Percentiles rank a stretch among this genome's conserved stretches.
phyloP scores from a whole-genome alignment of 2,329 filamentous ascomycete genomes.

The Aspergillus tubingensis region DNA sequence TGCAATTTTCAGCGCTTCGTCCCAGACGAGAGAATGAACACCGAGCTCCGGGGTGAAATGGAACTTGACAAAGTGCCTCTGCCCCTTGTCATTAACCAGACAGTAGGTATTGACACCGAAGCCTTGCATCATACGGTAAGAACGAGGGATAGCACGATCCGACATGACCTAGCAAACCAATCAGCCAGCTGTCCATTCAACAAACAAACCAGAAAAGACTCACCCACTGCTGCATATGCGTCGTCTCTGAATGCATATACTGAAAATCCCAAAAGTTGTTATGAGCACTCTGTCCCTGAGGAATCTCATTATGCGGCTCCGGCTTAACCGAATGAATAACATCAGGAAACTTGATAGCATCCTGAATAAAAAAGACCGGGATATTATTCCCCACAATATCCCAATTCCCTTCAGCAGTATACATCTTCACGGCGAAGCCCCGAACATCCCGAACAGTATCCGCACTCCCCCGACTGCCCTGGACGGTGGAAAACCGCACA shows the following conservation, averaged over 20 bases:
- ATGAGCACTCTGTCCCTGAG: constrained; percentile 52
- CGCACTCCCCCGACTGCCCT: constrained; percentile 72
- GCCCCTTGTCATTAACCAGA: constrained; percentile 35
- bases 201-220: constrained; percentile 1
- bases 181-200: not conserved
- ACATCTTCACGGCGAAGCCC: constrained; percentile 77
- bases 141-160: constrained; percentile 39
- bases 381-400: constrained; percentile 47
- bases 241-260: constrained; percentile 36
- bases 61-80: constrained; percentile 40
- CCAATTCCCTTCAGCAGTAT: constrained; percentile 77
- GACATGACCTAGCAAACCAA: constrained; percentile 33
- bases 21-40: constrained; percentile 46
- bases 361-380: constrained; percentile 46
- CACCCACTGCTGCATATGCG: constrained; percentile 39
- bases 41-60: constrained; percentile 37
- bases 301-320: constrained; percentile 45
- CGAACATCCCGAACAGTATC: constrained; percentile 83
- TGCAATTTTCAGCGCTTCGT: constrained; percentile 73
- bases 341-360: constrained; percentile 45
- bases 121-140: constrained; percentile 40
- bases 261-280: constrained; percentile 56
- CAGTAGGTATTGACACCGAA: constrained; percentile 41
- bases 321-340: constrained; percentile 46
- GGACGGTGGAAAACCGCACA: constrained; percentile 75